phyloP scores from a whole-genome alignment of 345 rosid genomes.

The Syzygium aqueum region DNA sequence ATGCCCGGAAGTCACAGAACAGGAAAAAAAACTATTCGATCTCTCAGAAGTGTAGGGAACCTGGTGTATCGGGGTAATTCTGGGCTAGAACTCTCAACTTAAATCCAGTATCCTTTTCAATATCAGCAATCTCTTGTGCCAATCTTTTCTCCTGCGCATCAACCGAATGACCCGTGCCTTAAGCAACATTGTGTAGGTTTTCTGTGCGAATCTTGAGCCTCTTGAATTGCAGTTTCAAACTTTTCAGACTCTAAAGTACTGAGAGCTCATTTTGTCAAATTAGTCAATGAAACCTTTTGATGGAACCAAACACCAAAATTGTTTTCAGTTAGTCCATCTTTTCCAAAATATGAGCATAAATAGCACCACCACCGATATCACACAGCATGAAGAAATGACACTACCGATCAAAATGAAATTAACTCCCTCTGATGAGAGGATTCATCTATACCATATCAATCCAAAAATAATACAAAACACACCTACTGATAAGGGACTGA shows the following conservation, averaged over 20 bases:
- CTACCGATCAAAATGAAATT: neutral
- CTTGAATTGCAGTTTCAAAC: neutral
- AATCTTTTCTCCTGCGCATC: constrained; percentile 64
- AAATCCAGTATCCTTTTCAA: constrained; percentile 86
- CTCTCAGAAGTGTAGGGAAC: constrained; percentile 9
- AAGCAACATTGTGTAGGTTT: neutral
- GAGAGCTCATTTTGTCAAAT: neutral
- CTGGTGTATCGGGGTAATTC: constrained; percentile 91
- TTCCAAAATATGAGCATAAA: neutral
- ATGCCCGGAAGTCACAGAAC: neutral
- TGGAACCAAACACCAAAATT: neutral
- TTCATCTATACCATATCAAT: neutral
- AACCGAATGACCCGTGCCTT: neutral
- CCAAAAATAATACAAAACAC: neutral
- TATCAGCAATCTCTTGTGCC: constrained; percentile 48
- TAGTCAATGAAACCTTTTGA: neutral
- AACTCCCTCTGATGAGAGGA: neutral
- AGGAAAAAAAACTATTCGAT: neutral
- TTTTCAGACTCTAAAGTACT: neutral
- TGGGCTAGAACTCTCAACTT: constrained; percentile 84
- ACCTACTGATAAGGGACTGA: neutral
- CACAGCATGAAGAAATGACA: neutral
- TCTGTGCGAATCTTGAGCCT: neutral
- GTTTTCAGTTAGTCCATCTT: neutral
- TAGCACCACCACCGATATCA: neutral